phyloP scores from a whole-genome alignment of 192 early-diverging fungal species.

The Gryganskiella cystojenkinii region DNA sequence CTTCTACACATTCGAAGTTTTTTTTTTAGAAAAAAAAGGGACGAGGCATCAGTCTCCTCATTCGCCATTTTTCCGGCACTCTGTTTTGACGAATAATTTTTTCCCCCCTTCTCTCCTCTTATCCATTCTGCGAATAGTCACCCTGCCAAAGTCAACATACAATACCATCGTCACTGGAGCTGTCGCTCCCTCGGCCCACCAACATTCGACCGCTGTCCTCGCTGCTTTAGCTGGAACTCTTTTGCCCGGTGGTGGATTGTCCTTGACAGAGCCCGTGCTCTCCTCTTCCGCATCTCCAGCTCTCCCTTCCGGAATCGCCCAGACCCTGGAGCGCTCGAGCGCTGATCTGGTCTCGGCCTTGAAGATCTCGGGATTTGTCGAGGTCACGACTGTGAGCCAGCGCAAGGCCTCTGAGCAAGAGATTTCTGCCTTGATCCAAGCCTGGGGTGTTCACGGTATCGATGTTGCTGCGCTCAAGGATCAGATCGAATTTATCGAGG shows the following conservation, averaged over 20 bases:
- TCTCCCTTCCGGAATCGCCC: conserved; percentile 44
- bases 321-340: conserved; percentile 62
- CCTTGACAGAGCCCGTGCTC: conserved; percentile 77
- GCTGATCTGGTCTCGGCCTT: conserved; percentile 73
- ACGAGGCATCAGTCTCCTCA: too few species aligned
- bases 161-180: conserved; percentile 71
- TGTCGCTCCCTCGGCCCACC: conserved; percentile 63
- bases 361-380: conserved; percentile 89
- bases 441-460: conserved; percentile 68
- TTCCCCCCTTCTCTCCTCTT: not conserved
- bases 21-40: not conserved
- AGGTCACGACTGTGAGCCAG: conserved; percentile 55
- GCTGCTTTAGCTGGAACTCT: conserved; percentile 71
- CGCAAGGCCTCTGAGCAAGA: conserved; percentile 56
- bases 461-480: conserved; percentile 53
- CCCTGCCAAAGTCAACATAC: conserved; percentile 64
- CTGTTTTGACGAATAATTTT: not conserved
- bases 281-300: conserved; percentile 53
- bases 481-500: conserved; percentile 56
- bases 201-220: conserved; percentile 73
- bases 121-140: conserved; percentile 62
- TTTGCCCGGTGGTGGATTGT: conserved; percentile 71
- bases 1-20: not conserved
- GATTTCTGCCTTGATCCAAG: conserved; percentile 58
- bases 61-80: not conserved